Percentiles rank a stretch among this genome's conserved stretches.
Evolutionary conservation across 768 basidiomycete genomes (phyloP).

Genomic region (Hygrophoropsis aurantiaca): DNA sequence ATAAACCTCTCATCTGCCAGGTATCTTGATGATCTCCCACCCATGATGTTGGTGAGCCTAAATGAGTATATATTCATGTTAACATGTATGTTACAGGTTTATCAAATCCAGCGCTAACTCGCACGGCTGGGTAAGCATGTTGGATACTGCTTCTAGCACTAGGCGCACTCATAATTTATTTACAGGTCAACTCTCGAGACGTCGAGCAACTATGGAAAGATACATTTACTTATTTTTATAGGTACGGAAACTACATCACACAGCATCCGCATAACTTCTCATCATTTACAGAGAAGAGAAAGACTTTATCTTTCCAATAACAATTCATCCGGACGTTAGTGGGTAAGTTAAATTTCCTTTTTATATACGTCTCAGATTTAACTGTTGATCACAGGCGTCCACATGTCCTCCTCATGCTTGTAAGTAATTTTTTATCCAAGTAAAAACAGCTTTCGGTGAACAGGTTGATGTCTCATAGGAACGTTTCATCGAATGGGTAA

Average conservation of each 20-base stretch:
- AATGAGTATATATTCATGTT: not conserved
- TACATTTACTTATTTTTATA: conserved; percentile 67
- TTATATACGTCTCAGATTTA: conserved; percentile 3
- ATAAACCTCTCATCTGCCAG: conserved; percentile 21
- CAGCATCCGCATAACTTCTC: conserved; percentile 1
- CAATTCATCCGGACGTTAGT: conserved; percentile 77
- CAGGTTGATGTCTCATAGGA: conserved; percentile 37
- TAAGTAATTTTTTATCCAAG: conserved; percentile 23
- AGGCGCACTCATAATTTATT: not conserved
- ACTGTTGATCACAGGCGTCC: conserved; percentile 42
- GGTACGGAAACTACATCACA: conserved; percentile 29
- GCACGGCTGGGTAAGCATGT: conserved; percentile 61
- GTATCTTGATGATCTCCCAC: conserved; percentile 74
- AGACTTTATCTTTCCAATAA: conserved; percentile 71
- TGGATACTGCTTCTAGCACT: not conserved
- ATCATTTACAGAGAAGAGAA: conserved; percentile 49
- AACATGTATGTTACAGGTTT: conserved; percentile 45
- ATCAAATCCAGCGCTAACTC: conserved; percentile 67
- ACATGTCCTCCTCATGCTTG: conserved; percentile 75
- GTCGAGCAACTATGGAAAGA: conserved; percentile 78
- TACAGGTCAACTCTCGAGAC: conserved; percentile 61
- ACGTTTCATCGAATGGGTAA: conserved; percentile 68
- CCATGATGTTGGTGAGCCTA: conserved; percentile 54
- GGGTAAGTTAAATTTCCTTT: conserved; percentile 41
- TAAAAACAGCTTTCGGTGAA: not conserved